A percentile compares a stretch with the other conserved stretches of the same genome.
Conservation (phyloP, 2,329 filamentous ascomycete species). For the Aspergillus amoenus region DNA sequence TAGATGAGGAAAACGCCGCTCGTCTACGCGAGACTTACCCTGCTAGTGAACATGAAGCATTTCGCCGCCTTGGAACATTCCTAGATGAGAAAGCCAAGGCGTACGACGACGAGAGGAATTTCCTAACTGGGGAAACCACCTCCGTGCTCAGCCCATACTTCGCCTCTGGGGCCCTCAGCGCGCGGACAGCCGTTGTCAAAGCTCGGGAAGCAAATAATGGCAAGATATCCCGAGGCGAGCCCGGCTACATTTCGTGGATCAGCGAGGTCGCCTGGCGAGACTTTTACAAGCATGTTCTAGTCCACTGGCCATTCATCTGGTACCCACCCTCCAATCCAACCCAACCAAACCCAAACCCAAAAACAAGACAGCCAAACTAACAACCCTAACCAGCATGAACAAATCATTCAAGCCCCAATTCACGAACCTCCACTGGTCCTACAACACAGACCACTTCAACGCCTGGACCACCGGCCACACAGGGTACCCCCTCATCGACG, state of each 20-base stretch:
- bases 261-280: slow-evolving; percentile 83
- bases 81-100: slow-evolving; percentile 60
- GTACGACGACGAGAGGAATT: slow-evolving; percentile 67
- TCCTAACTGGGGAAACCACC: slow-evolving; percentile 63
- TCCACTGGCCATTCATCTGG: slow-evolving; percentile 73
- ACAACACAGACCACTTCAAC: slow-evolving; percentile 65
- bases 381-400: slow-evolving; percentile 55
- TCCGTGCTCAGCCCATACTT: slow-evolving; percentile 72
- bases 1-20: slow-evolving; percentile 60
- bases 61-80: slow-evolving; percentile 64
- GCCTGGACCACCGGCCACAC: slow-evolving; percentile 75
- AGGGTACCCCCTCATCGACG: slow-evolving; percentile 81
- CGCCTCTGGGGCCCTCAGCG: slow-evolving; percentile 65
- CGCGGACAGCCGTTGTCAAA: slow-evolving; percentile 63
- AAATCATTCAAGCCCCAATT: slow-evolving; percentile 82
- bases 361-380: no score
- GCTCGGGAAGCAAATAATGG: slow-evolving; percentile 63
- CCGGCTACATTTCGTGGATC: slow-evolving; percentile 72
- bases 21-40: slow-evolving; percentile 66
- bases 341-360: no score
- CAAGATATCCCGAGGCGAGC: slow-evolving; percentile 63
- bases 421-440: slow-evolving; percentile 79
- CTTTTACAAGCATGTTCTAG: slow-evolving; percentile 84
- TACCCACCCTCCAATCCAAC: slow-evolving; percentile 7
- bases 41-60: slow-evolving; percentile 71